Conservation (phyloP, 2,329 filamentous ascomycete genomes). For the Canariomyces notabilis region DNA sequence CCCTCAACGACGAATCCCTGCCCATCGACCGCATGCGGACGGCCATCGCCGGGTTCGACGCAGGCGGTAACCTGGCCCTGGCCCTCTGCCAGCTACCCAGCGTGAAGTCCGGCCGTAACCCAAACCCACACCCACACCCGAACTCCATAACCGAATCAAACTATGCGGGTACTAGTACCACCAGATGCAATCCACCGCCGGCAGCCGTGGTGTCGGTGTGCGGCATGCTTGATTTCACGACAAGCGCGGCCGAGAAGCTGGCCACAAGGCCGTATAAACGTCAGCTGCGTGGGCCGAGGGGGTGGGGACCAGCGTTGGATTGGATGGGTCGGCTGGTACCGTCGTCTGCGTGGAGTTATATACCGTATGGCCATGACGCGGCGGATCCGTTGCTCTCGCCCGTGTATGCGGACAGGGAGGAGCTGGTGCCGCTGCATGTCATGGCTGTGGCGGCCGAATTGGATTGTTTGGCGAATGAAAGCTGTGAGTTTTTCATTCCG, state of each 20-base stretch:
- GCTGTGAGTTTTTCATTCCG: too few relatives aligned
- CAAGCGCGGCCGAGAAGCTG: constrained; percentile 30
- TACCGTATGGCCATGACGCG: constrained; percentile 34
- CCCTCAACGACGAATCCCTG: constrained; percentile 40
- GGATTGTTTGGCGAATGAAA: constrained; percentile 42
- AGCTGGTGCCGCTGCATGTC: constrained; percentile 38
- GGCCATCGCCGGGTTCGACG: constrained; percentile 46
- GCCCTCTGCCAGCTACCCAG: constrained; percentile 36
- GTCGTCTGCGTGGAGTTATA: constrained; percentile 39
- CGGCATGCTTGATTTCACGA: constrained; percentile 39
- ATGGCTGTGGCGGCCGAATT: constrained; percentile 41
- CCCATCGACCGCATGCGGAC: constrained; percentile 40
- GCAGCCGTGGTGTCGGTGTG: constrained; percentile 40
- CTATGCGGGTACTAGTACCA: background rate
- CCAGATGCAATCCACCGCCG: constrained; percentile 20
- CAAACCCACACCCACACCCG: constrained; percentile 24
- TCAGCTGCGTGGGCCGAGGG: constrained; percentile 24
- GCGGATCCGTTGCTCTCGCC: constrained; percentile 40
- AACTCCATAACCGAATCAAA: too few relatives aligned
- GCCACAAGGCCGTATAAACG: constrained; percentile 34
- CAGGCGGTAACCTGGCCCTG: constrained; percentile 46
- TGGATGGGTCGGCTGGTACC: constrained; percentile 24
- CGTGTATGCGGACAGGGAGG: constrained; percentile 26
- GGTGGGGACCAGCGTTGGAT: constrained; percentile 26
- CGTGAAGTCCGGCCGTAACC: constrained; percentile 27